Evolutionary conservation across 306 rosid genomes (phyloP).

Genomic region (Sicyos edulis): DNA sequence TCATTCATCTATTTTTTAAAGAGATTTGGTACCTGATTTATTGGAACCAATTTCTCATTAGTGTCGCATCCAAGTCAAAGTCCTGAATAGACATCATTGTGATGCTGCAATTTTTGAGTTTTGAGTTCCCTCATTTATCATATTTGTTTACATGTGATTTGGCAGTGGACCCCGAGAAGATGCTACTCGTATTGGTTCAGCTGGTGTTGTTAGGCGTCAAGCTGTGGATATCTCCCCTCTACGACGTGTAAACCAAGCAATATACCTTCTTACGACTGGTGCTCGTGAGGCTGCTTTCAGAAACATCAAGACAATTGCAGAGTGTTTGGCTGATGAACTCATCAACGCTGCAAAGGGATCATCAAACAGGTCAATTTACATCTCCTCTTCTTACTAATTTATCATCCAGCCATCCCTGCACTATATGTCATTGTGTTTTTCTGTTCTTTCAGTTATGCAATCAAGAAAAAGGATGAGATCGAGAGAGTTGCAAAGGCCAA

Average conservation of each 20-base stretch:
- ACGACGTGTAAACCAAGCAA: conserved; percentile 59
- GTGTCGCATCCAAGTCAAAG: background rate
- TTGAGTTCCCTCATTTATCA: background rate
- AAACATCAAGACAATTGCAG: conserved; percentile 57
- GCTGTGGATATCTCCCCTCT: conserved; percentile 68
- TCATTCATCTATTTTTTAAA: background rate
- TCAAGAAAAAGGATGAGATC: conserved; percentile 64
- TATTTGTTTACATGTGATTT: background rate
- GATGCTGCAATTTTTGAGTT: background rate
- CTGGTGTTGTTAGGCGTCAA: conserved; percentile 64
- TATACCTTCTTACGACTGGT: conserved; percentile 54
- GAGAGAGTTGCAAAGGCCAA: conserved; percentile 74
- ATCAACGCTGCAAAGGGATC: conserved; percentile 67
- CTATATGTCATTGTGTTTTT: background rate
- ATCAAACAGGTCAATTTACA: conserved; percentile 42
- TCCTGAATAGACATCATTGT: background rate
- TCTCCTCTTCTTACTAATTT: background rate
- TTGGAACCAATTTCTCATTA: background rate
- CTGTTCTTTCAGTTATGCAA: conserved; percentile 42
- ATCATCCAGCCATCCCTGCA: background rate
- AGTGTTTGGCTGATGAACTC: conserved; percentile 63
- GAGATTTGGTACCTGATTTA: background rate
- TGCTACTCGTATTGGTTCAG: no score
- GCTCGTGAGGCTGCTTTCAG: conserved; percentile 67
- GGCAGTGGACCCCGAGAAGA: conserved; percentile 65